A percentile compares a stretch with the other conserved stretches of the same genome.
These are phyloP conservation scores for Phoma sp. DNA, from an alignment of 2,329 filamentous ascomycete genomes.

Conservation along the genomic window DNA sequence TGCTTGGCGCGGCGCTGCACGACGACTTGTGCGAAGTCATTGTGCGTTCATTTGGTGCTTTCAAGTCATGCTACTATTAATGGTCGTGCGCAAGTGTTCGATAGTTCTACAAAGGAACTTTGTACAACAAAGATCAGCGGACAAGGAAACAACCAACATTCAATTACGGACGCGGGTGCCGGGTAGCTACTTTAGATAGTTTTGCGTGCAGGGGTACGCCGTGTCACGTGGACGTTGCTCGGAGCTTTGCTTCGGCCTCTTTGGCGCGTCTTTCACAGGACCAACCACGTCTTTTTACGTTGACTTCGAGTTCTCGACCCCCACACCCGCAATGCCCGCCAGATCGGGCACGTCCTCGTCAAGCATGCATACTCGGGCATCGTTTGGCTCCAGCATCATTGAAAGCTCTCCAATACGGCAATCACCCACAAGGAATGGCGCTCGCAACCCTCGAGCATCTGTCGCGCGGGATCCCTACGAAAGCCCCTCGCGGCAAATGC, in stretches of 20 bases:
- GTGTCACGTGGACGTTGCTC: conserved; percentile 6
- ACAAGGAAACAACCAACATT: conserved; percentile 6
- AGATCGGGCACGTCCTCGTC: conserved; percentile 43
- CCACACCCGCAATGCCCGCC: conserved; percentile 33
- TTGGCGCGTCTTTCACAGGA: conserved; percentile 20
- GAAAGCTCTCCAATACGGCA: conserved; percentile 40
- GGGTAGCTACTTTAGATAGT: not conserved
- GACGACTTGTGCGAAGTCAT: not conserved
- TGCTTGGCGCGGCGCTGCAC: conserved; percentile 2
- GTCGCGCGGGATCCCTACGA: conserved; percentile 34
- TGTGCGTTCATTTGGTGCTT: not conserved
- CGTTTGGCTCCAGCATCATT: conserved; percentile 41
- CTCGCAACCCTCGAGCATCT: conserved; percentile 32
- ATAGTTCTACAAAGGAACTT: not conserved
- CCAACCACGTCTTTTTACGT: conserved; percentile 33
- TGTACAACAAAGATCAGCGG: not conserved
- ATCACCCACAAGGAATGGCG: conserved; percentile 39
- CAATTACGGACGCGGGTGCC: conserved; percentile 7
- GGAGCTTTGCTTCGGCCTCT: conserved; percentile 18
- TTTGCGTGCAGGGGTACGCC: conserved; percentile 12
- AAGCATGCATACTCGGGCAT: conserved; percentile 44
- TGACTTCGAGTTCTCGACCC: conserved; percentile 10
- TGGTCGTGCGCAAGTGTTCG: not conserved
- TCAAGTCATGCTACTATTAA: not conserved
- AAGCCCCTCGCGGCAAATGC: conserved; percentile 44